Conservation (phyloP, 345 rosid genomes). For the Kernera saxatilis region DNA sequence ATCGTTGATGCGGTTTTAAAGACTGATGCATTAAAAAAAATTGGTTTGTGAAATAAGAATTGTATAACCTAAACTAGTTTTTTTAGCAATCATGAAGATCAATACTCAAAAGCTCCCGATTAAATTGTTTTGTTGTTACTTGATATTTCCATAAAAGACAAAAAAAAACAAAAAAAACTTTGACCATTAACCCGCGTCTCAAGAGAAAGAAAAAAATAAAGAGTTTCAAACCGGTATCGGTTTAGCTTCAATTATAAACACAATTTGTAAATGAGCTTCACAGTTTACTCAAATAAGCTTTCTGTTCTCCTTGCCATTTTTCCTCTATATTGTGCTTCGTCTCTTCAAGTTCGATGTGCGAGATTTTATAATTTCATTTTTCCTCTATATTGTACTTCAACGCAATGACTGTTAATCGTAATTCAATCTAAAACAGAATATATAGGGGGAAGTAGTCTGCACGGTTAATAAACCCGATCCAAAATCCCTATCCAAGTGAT, state of each 20-base stretch:
- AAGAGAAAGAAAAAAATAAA: not conserved
- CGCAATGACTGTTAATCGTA: not conserved
- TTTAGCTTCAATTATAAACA: not conserved
- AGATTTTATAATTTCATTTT: not conserved
- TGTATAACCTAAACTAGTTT: not conserved
- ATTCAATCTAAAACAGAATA: not conserved
- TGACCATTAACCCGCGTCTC: conserved; percentile 7
- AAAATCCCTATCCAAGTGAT: not conserved
- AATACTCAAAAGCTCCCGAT: not conserved
- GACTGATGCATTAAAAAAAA: not conserved
- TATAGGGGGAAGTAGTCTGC: not conserved
- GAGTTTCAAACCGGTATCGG: not conserved
- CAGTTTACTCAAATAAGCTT: not conserved
- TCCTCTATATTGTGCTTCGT: not conserved
- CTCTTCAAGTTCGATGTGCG: not conserved
- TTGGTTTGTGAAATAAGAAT: too few relatives aligned
- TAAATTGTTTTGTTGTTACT: not conserved
- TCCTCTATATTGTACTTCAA: not conserved
- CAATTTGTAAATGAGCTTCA: not conserved
- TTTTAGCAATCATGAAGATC: not conserved
- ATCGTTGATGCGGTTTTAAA: not conserved
- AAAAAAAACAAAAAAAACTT: not conserved
- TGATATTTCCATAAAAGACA: not conserved
- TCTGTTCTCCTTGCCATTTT: not conserved
- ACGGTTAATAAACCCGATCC: conserved; percentile 24